Evolutionary conservation across 2,329 filamentous ascomycete genomes (phyloP).

Genomic region (Chalara sp.): DNA sequence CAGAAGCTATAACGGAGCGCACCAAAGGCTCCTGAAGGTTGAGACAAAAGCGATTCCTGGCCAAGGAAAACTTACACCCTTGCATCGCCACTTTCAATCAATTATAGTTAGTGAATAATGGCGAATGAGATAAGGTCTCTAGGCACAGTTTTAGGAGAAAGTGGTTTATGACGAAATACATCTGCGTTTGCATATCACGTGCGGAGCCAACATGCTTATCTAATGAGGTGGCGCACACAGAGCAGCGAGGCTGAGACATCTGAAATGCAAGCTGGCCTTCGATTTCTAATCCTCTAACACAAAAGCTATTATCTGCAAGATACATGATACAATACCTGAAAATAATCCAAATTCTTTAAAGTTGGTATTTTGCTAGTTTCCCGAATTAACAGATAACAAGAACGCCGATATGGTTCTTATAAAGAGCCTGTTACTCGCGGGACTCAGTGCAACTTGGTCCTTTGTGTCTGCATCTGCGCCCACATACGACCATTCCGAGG

Average conservation of each 20-base stretch:
- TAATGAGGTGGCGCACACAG: not conserved
- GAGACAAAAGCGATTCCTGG: no score
- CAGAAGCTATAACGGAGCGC: no score
- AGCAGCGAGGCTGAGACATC: not conserved
- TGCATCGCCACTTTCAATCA: no score
- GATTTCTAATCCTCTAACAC: not conserved
- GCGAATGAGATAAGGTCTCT: no score
- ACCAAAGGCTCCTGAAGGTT: no score
- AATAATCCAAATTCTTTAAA: not conserved
- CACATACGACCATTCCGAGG: conserved; percentile 64
- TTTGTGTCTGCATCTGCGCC: conserved; percentile 34
- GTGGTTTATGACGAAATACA: no score
- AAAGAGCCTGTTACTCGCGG: conserved; percentile 53
- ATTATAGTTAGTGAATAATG: no score
- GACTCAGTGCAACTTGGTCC: conserved; percentile 34
- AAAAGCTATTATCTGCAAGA: not conserved
- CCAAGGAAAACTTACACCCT: no score
- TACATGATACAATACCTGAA: not conserved
- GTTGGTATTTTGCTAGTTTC: no score
- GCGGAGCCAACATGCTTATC: no score
- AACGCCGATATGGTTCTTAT: conserved; percentile 33
- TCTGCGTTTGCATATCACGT: no score
- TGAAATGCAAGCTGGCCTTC: not conserved
- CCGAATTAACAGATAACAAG: not conserved
- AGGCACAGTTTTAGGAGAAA: no score